Base-by-base conservation (phyloP, 345 rosid genomes). In the Cardamine occulta region DNA sequence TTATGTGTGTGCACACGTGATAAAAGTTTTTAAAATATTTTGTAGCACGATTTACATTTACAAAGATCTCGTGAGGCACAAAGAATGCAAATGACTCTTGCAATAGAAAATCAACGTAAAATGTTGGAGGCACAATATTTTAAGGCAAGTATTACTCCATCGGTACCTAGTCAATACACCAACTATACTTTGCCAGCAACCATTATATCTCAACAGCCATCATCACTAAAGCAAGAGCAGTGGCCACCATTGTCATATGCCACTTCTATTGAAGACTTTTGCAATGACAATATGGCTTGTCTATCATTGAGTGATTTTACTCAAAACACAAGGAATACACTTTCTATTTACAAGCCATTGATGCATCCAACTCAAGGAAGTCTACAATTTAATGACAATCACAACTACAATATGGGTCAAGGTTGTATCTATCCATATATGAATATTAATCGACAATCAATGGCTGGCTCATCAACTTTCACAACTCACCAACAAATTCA, bases 31-130 rank as follows among this genome's bases (percentile, higher is more conserved):
- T 19, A 21, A 19, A 15, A 29, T 14, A 19, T 44, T 32, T 35
- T 66, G 51, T 53, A 76, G 74, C 55, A 23, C 1, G 80, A 32
- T 23, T 37, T 69, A 44, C 37, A 55, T 42, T 42, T 69, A 69
- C 49, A 54, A 62, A 68, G 57, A 69, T 61, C 31, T 53, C 58
- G 62, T 2, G 74, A 69, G 48, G 64, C 19, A 54, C 62, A 62
- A 68, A 69, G 63, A 59, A 53, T 52, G 74, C 80, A 76, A 76
- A 42, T 32, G 58, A 8, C 64, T 23, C 24, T 54, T 28, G 64
- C 48, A 42, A 15, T 51, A 14, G 68, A 68, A 14, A 52, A 61
- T 42, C 67, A 61, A 47, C 19, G 29, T 17, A 75, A 68, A 7
- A 52, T 75, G 68, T 51, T 69, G 21, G 70, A 69, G 37, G 35